A percentile compares a stretch with the other conserved stretches of the same genome.
phyloP scores from a whole-genome alignment of 495 filamentous ascomycete species.

The Penicillium silybi region DNA sequence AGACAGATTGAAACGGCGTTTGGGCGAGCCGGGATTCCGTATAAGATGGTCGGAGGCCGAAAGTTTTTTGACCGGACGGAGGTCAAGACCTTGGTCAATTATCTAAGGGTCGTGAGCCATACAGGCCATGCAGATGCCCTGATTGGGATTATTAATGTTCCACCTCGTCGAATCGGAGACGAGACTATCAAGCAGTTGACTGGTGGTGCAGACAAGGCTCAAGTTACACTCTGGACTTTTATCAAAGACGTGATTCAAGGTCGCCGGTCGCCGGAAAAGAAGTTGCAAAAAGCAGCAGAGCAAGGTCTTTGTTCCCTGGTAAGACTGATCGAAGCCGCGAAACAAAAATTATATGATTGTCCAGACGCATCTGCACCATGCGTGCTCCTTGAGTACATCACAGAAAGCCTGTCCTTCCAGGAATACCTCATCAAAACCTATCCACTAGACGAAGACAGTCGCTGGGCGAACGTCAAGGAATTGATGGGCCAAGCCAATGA shows the following conservation, averaged over 20 bases:
- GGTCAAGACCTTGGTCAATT: slow-evolving; percentile 85
- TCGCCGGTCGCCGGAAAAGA: slow-evolving; percentile 58
- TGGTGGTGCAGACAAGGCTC: slow-evolving; percentile 64
- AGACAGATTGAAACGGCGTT: slow-evolving; percentile 79
- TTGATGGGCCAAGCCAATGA: slow-evolving; percentile 76
- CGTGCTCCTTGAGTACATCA: slow-evolving; percentile 69
- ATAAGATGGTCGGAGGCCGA: slow-evolving; percentile 89
- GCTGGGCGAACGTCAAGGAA: slow-evolving; percentile 93
- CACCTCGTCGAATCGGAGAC: slow-evolving; percentile 77
- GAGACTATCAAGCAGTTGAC: slow-evolving; percentile 71
- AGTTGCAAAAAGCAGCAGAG: slow-evolving; percentile 63
- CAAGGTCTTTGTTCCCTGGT: slow-evolving; percentile 59
- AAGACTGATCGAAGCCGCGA: slow-evolving; percentile 57
- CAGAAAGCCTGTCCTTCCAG: slow-evolving; percentile 70
- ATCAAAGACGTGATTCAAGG: slow-evolving; percentile 70
- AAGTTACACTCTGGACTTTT: slow-evolving; percentile 68
- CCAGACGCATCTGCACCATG: slow-evolving; percentile 51
- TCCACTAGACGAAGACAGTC: slow-evolving; percentile 69
- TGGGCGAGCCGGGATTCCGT: slow-evolving; percentile 81
- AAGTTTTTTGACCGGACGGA: slow-evolving; percentile 92
- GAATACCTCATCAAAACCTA: slow-evolving; percentile 66
- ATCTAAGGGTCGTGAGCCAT: slow-evolving; percentile 80
- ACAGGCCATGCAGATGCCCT: slow-evolving; percentile 87
- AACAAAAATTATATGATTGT: slow-evolving; percentile 54
- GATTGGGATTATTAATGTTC: slow-evolving; percentile 79